These are phyloP conservation scores for Beta corolliflora DNA, from an alignment of 179 eudicot species.

Conservation along the genomic window DNA sequence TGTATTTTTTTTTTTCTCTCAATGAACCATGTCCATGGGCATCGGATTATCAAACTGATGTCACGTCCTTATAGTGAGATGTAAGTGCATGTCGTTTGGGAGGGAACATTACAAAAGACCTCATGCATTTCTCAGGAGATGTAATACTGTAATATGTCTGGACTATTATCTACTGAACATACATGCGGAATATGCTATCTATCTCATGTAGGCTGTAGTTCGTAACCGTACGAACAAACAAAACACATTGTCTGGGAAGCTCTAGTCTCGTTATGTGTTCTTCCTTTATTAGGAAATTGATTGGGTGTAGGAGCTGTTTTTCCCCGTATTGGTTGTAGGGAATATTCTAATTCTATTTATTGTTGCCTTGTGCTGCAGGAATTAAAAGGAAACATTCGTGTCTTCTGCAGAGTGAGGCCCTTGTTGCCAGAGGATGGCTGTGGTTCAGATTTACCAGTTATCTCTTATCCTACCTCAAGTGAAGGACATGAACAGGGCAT, in stretches of 20 bases:
- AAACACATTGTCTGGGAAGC: background rate
- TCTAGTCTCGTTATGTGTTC: background rate
- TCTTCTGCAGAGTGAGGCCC: conserved; percentile 80
- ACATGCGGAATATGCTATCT: no score
- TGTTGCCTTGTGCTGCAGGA: conserved; percentile 46
- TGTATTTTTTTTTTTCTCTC: no score
- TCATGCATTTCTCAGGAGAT: background rate
- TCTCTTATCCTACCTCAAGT: conserved; percentile 54
- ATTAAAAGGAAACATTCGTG: conserved; percentile 83
- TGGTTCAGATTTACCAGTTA: conserved; percentile 42
- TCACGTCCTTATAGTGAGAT: background rate
- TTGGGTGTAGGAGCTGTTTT: background rate
- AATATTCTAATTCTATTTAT: background rate
- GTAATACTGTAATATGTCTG: background rate
- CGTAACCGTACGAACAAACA: no score
- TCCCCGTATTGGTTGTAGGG: background rate
- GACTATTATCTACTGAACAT: background rate
- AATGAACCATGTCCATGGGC: no score
- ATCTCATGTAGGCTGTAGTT: background rate
- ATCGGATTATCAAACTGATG: background rate
- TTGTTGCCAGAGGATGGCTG: conserved; percentile 66
- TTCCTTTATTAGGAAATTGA: background rate
- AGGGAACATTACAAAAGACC: background rate
- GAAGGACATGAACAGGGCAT: conserved; percentile 71
- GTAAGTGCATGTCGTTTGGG: background rate